A percentile compares a stretch with the other conserved stretches of the same genome.
Conservation (phyloP, 148 eudicot species). For the Linanthus parryae region DNA sequence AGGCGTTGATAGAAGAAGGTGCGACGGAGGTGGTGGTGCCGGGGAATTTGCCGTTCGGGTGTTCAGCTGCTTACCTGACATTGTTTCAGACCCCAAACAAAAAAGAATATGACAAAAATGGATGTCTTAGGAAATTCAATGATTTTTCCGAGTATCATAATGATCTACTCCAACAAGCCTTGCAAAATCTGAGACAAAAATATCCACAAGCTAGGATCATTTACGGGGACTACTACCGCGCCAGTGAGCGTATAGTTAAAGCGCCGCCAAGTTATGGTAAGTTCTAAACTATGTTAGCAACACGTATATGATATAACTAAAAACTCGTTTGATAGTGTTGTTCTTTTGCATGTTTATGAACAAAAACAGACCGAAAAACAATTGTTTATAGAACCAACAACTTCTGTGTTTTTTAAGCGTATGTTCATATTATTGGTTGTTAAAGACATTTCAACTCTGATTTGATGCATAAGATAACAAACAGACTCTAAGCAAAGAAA, state of each 20-base stretch:
- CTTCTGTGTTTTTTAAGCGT: too few species aligned
- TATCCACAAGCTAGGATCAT: conserved; percentile 50
- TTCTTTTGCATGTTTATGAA: too few species aligned
- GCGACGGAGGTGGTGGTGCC: conserved; percentile 52
- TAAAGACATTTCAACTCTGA: not conserved
- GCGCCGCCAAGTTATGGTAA: conserved; percentile 51
- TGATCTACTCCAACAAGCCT: conserved; percentile 41
- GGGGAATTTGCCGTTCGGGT: conserved; percentile 64
- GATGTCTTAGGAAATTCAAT: conserved; percentile 56
- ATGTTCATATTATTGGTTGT: too few species aligned
- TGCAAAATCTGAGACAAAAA: conserved; percentile 40
- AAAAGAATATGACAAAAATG: conserved; percentile 47
- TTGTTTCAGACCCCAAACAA: conserved; percentile 36
- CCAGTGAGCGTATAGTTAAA: conserved; percentile 39
- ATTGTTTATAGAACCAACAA: too few species aligned
- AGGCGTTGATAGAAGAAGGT: conserved; percentile 68
- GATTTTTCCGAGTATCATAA: conserved; percentile 60
- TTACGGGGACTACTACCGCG: conserved; percentile 62
- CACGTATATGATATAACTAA: too few species aligned
- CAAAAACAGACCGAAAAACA: too few species aligned
- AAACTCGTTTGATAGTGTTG: too few species aligned
- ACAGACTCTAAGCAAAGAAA: too few species aligned
- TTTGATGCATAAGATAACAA: not conserved
- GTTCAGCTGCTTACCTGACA: conserved; percentile 46
- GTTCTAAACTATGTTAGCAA: not conserved